Evolutionary conservation across 176 grass and related monocot species (phyloP).

Genomic region (Rhynchospora breviuscula): DNA sequence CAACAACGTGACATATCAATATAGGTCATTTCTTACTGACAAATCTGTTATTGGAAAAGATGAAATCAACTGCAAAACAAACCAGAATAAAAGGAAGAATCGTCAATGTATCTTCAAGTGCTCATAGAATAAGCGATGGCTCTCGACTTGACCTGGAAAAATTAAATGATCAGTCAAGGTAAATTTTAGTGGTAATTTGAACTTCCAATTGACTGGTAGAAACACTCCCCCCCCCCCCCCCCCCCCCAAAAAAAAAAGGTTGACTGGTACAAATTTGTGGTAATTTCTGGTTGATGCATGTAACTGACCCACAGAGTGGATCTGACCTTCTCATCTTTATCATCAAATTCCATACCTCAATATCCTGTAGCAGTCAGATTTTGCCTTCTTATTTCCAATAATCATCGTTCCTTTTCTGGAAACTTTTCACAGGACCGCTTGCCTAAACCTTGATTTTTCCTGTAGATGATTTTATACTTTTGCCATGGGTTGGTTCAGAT

Average conservation of each 20-base stretch:
- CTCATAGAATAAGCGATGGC: constrained; percentile 51
- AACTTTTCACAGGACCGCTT: not conserved
- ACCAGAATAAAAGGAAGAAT: constrained; percentile 72
- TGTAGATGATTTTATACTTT: not conserved
- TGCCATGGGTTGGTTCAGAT: not conserved
- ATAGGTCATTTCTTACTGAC: constrained; percentile 87
- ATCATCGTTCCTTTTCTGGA: not conserved
- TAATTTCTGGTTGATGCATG: not conserved
- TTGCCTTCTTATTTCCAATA: constrained; percentile 3
- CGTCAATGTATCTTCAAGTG: constrained; percentile 54
- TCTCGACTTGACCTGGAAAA: constrained; percentile 47
- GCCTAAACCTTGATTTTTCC: not conserved
- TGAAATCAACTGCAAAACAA: constrained; percentile 68
- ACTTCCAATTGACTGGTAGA: not conserved
- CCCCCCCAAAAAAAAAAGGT: too few relatives aligned
- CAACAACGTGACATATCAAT: not conserved
- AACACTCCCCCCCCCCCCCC: too few relatives aligned
- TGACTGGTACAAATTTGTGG: not conserved
- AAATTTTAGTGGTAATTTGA: not conserved
- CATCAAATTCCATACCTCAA: not conserved
- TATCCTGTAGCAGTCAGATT: not conserved
- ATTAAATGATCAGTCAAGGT: constrained; percentile 59
- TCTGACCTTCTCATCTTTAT: not conserved
- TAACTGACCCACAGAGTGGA: not conserved
- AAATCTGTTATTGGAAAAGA: constrained; percentile 69